Evolutionary conservation across 768 basidiomycete genomes (phyloP), one percentile per base, ranked within the genome.

Genomic region (Suillus tomentosus): DNA sequence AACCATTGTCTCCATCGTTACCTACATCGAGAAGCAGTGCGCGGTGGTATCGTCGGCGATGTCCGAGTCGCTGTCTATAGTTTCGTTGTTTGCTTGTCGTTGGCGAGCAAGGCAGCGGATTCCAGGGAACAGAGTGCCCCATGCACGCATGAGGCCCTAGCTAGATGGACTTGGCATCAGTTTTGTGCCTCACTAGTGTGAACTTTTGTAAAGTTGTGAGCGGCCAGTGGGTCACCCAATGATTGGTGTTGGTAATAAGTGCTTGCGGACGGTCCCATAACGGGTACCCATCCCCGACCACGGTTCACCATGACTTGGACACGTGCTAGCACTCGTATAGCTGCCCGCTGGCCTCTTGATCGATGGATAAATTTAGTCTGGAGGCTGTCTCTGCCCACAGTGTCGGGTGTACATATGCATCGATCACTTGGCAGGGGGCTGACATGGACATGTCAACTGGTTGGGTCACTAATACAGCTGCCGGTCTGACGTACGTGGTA

Each of bases 401-500:
- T 31, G 6, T 31, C 31, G 31, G 31, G 31, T 31, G 31, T 31
- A 27, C 27, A 27, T 27, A 31, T 31, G 4, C 31, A 31, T 31
- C 31, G 31, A 31, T 31, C 6, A 31, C 31, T 31, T 37, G 36
- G 36, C 36, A 37, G 36, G 36, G 24, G 24, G 14, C 48, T 50
- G 24, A 50, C 24, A 31, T 31, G 31, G 27, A 7, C 14, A 31
- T 31, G 31, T 31, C 31, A 31, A 31, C 31, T 31, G 31, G 31
- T 31, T 31, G 31, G 31, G 31, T 31, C 31, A 31, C 15, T 24
- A 27, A 6, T 17, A 15, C 31, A n/a, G 51, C 27, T 17, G 51
- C 27, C 53, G 31, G 19, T 36, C 31, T 54, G 53, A 54, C 34
- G 24, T 57, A 37, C 55, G 56, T 57, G 56, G 56, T 57, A 57